Evolutionary conservation across 345 rosid species (phyloP), one percentile per base, ranked within the genome.

Genomic region (Brassica juncea): DNA sequence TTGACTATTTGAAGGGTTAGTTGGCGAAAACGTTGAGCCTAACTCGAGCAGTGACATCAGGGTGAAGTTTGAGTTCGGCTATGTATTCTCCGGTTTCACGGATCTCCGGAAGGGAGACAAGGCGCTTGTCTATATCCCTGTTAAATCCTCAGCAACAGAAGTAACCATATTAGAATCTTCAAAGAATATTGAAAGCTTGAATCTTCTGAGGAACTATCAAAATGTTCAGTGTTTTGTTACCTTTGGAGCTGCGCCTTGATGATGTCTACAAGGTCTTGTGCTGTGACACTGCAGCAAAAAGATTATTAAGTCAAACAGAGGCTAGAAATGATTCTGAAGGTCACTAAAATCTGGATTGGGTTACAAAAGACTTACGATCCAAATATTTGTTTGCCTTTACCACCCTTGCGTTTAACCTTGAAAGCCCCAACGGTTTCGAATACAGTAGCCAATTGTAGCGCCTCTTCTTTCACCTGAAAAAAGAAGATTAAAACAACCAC

Each of bases 401-500:
- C 98, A 23, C 95, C 97, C 83, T 91, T 94, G 66, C 98, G 93
- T 89, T 91, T 94, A 80, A 94, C 94, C 82, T 94, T 94, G 78
- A 94, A 91, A 52, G 95, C 97, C 73, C 98, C 99, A 75, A 91
- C 89, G 12, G 94, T 91, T 86, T 94, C 90, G 75, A 92, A 91
- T n/a, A 92, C 76, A 31, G 83, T 39, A 31, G 94, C 98, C 63
- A 94, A 88, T 81, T 94, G 94, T 54, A 86, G 86, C 8, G 98
- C 98, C 79, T 91, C 99, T 83, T 94, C 99, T 89, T 90, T 91
- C 72, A 94, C 98, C 99, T 94, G 82, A 21, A 75, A 69, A 82
- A 64, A 37, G 15, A 16, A 9, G 12, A 66, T 21, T 21, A 31
- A 66, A 25, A 49, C 34, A 32, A 68, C 9, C 72, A 62, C 58